Evolutionary conservation across 352 stramenopile species (phyloP).

Genomic region (Phytophthora crassamura): DNA sequence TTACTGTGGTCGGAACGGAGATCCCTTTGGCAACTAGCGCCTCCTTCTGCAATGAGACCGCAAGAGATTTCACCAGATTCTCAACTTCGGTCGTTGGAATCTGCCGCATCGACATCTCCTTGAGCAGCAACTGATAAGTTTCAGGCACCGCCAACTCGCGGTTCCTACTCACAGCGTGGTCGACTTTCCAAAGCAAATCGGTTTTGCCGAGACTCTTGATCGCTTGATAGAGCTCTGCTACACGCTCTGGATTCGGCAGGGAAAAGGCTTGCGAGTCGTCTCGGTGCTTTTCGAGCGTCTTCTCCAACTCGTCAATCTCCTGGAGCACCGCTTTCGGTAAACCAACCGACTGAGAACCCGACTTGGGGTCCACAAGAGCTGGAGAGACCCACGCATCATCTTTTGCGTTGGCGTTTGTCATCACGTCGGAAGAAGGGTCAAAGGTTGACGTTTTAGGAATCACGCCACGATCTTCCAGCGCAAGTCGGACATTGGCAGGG

Average conservation of each 20-base stretch:
- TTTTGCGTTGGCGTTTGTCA: background rate
- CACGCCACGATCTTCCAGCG: slow-evolving; percentile 72
- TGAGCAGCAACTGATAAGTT: slow-evolving; percentile 47
- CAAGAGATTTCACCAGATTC: slow-evolving; percentile 62
- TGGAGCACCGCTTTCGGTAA: slow-evolving; percentile 58
- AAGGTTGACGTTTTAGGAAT: slow-evolving; percentile 51
- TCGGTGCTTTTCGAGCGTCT: slow-evolving; percentile 50
- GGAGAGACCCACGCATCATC: slow-evolving; percentile 22
- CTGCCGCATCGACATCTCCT: slow-evolving; percentile 63
- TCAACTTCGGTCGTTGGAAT: slow-evolving; percentile 64
- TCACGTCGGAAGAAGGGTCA: slow-evolving; percentile 4
- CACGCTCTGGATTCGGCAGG: slow-evolving; percentile 67
- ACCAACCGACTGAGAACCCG: slow-evolving; percentile 17
- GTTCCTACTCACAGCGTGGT: slow-evolving; percentile 68
- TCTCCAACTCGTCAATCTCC: slow-evolving; percentile 64
- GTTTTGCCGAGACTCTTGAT: slow-evolving; percentile 74
- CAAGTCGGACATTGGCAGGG: slow-evolving; percentile 58
- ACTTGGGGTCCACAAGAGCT: slow-evolving; percentile 10
- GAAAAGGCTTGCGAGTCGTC: slow-evolving; percentile 25
- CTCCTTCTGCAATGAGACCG: slow-evolving; percentile 70
- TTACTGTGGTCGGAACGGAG: slow-evolving; percentile 53
- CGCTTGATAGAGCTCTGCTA: slow-evolving; percentile 66
- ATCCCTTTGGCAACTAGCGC: slow-evolving; percentile 48
- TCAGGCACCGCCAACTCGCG: slow-evolving; percentile 60
- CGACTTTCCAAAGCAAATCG: slow-evolving; percentile 80